Conservation (phyloP, 1,284 basidiomycete species). For the Marasmius sp. region DNA sequence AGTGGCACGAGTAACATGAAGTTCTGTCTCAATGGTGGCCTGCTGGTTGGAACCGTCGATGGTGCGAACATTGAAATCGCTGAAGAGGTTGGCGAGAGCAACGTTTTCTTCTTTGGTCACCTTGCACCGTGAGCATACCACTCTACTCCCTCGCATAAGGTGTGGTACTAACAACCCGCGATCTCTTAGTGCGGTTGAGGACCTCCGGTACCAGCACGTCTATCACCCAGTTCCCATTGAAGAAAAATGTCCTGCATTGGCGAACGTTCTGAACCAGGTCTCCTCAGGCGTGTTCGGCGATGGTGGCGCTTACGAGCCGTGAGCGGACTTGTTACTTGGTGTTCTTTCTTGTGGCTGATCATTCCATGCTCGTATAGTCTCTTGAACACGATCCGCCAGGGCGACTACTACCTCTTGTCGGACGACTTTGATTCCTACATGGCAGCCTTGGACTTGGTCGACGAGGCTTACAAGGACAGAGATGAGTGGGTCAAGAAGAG, state of each 20-base stretch:
- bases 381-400: conserved; percentile 73
- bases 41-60: conserved; percentile 81
- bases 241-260: conserved; percentile 78
- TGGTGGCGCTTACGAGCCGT: conserved; percentile 75
- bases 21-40: conserved; percentile 86
- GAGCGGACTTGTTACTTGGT: conserved; percentile 25
- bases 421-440: conserved; percentile 93
- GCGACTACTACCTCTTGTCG: conserved; percentile 80
- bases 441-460: conserved; percentile 80
- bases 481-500: conserved; percentile 90
- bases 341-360: conserved; percentile 9
- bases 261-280: conserved; percentile 71
- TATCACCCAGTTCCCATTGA: conserved; percentile 81
- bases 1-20: conserved; percentile 93
- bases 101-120: conserved; percentile 81
- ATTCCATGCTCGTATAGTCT: conserved; percentile 41
- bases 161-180: background rate
- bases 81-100: conserved; percentile 67
- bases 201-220: conserved; percentile 78
- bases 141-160: background rate
- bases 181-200: conserved; percentile 61
- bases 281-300: conserved; percentile 79
- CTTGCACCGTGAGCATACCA: conserved; percentile 56
- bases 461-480: conserved; percentile 80
- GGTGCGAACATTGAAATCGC: conserved; percentile 96